Conservation (phyloP, 1,139 yeast species). For the Candida buenavistaensis region DNA sequence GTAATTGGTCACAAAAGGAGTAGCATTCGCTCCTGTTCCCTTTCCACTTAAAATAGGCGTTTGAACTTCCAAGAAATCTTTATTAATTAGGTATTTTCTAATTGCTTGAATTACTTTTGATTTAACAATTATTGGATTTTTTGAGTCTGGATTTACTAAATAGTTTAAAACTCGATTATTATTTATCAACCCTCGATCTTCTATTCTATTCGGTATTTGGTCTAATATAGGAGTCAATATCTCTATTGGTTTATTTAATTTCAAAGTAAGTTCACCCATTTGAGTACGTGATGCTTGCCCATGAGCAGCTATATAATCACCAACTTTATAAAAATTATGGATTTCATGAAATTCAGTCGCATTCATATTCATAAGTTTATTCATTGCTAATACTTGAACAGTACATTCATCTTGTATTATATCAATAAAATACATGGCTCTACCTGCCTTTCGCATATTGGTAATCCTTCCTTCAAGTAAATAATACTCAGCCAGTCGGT, state of each 20-base stretch:
- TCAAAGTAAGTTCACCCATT: constrained; percentile 75
- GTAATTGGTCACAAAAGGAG: constrained; percentile 71
- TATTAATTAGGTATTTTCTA: constrained; percentile 53
- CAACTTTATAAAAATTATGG: constrained; percentile 56
- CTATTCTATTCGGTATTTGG: constrained; percentile 58
- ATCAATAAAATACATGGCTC: constrained; percentile 68
- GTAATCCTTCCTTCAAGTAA: constrained; percentile 56
- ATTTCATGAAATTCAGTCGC: constrained; percentile 43
- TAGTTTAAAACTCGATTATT: constrained; percentile 75
- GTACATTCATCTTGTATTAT: constrained; percentile 54
- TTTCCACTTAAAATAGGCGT: constrained; percentile 78
- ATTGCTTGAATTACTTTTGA: constrained; percentile 54
- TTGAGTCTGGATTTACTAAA: constrained; percentile 54
- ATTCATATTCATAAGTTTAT: constrained; percentile 41
- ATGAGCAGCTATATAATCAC: constrained; percentile 64
- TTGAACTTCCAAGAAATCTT: constrained; percentile 77
- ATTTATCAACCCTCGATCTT: constrained; percentile 57
- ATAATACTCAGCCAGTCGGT: constrained; percentile 15
- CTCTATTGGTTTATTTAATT: constrained; percentile 48
- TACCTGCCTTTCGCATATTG: constrained; percentile 62
- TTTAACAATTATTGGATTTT: constrained; percentile 53
- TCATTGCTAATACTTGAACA: constrained; percentile 63
- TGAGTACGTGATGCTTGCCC: constrained; percentile 79
- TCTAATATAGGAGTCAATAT: constrained; percentile 70
- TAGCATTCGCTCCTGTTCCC: constrained; percentile 88